Conservation (phyloP, 768 basidiomycete species). For the Tricholoma flavovirens region DNA sequence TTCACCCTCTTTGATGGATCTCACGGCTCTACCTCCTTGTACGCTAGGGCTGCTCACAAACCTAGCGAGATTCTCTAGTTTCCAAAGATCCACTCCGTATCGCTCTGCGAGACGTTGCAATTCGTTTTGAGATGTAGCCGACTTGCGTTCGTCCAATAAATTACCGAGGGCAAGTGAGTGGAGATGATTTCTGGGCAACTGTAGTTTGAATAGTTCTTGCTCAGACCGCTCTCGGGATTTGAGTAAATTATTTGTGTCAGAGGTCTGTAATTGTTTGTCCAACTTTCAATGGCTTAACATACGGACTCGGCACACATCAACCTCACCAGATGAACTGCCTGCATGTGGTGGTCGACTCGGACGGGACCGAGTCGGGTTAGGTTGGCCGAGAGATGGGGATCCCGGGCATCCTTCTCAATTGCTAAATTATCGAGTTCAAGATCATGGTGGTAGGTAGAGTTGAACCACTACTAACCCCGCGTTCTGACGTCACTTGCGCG, state of each 20-base stretch:
- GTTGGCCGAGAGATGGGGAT: constrained; percentile 68
- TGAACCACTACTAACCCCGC: constrained; percentile 31
- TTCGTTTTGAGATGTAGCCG: constrained; percentile 31
- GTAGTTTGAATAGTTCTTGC: constrained; percentile 38
- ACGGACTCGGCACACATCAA: neutral
- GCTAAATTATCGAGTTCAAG: constrained; percentile 28
- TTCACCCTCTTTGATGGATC: constrained; percentile 47
- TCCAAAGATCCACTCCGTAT: constrained; percentile 49
- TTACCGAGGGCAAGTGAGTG: constrained; percentile 46
- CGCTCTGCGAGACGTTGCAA: constrained; percentile 45
- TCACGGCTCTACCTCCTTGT: constrained; percentile 37
- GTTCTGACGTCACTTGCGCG: constrained; percentile 47
- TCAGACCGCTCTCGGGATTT: constrained; percentile 52
- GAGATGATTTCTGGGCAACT: constrained; percentile 45
- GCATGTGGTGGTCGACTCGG: constrained; percentile 60
- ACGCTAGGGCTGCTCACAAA: constrained; percentile 65
- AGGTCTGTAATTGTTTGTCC: constrained; percentile 10
- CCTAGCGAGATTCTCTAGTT: constrained; percentile 45
- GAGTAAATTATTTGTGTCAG: constrained; percentile 40
- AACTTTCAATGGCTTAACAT: constrained; percentile 2
- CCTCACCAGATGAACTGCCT: constrained; percentile 43
- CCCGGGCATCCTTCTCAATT: constrained; percentile 58
- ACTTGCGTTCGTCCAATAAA: constrained; percentile 62
- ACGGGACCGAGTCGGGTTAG: constrained; percentile 63
- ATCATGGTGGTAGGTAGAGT: neutral